Evolutionary conservation across 257 asterid species (phyloP).

Genomic region (Leptodermis oblonga): DNA sequence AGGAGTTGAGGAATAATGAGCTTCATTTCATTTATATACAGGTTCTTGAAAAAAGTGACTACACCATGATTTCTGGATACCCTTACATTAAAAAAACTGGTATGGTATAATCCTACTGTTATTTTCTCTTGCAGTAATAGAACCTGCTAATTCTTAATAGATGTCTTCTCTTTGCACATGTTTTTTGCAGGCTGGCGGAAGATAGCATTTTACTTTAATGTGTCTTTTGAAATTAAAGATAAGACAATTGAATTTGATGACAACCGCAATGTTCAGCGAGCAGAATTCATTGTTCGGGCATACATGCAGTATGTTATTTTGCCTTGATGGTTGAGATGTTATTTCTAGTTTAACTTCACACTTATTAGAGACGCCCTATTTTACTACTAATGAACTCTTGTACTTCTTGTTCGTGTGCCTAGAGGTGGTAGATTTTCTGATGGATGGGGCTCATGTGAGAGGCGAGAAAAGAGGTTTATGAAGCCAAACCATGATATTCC

Average conservation of each 20-base stretch:
- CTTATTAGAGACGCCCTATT: neutral
- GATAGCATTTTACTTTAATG: conserved; percentile 94
- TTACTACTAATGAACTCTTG: conserved; percentile 1
- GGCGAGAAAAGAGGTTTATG: conserved; percentile 77
- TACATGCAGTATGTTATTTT: conserved; percentile 74
- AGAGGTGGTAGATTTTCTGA: conserved; percentile 96
- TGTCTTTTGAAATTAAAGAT: conserved; percentile 90
- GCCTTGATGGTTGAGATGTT: conserved; percentile 2
- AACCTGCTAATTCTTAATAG: conserved; percentile 9
- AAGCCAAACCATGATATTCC: conserved; percentile 98
- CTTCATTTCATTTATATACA: conserved; percentile 26
- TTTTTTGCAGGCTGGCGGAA: conserved; percentile 84
- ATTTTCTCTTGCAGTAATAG: conserved; percentile 7
- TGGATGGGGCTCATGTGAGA: conserved; percentile 99
- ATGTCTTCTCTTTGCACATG: conserved; percentile 1
- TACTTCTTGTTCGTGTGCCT: conserved; percentile 16
- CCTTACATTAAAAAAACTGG: conserved; percentile 82
- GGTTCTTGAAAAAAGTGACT: conserved; percentile 93
- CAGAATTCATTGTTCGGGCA: conserved; percentile 89
- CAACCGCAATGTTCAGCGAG: conserved; percentile 79
- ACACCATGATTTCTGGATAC: conserved; percentile 66
- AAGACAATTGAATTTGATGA: conserved; percentile 91
- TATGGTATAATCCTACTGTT: conserved; percentile 5
- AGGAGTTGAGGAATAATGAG: conserved; percentile 2
- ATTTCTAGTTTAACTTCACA: neutral